Evolutionary conservation across 257 asterid species (phyloP).

Genomic region (Penstemon newberryi): DNA sequence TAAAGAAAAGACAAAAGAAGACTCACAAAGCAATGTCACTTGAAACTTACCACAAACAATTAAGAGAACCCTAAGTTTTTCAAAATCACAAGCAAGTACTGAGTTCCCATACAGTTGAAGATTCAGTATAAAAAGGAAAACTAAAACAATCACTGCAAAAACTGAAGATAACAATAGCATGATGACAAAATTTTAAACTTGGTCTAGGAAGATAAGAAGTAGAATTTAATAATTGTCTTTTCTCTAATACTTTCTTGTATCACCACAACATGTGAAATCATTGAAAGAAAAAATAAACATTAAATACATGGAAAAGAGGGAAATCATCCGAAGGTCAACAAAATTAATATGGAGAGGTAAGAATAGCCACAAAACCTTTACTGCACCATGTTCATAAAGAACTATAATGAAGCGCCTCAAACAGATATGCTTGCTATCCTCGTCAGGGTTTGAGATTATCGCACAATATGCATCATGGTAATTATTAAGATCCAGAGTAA

Average conservation of each 20-base stretch:
- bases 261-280: slow-evolving; percentile 7
- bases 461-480: slow-evolving; percentile 95
- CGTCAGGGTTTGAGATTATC: slow-evolving; percentile 91
- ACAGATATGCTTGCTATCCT: slow-evolving; percentile 83
- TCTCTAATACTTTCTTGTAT: slow-evolving; percentile 10
- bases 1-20: neutral
- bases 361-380: slow-evolving; percentile 55
- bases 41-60: slow-evolving; percentile 8
- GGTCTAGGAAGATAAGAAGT: slow-evolving; percentile 13
- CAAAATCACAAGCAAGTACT: slow-evolving; percentile 19
- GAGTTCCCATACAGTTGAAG: slow-evolving; percentile 12
- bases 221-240: slow-evolving; percentile 3
- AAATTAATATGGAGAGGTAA: slow-evolving; percentile 24
- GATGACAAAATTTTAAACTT: slow-evolving; percentile 17
- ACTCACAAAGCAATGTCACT: neutral
- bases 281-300: slow-evolving; percentile 18
- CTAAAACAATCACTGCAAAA: neutral
- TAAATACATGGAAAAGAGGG: slow-evolving; percentile 20
- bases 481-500: slow-evolving; percentile 65
- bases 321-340: slow-evolving; percentile 21
- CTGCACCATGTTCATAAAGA: slow-evolving; percentile 86
- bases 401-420: slow-evolving; percentile 94
- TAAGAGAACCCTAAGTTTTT: slow-evolving; percentile 14
- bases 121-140: slow-evolving; percentile 14
- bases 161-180: slow-evolving; percentile 6